Evolutionary conservation across 495 filamentous ascomycete species (phyloP).

Genomic region (Aspergillus leporis): DNA sequence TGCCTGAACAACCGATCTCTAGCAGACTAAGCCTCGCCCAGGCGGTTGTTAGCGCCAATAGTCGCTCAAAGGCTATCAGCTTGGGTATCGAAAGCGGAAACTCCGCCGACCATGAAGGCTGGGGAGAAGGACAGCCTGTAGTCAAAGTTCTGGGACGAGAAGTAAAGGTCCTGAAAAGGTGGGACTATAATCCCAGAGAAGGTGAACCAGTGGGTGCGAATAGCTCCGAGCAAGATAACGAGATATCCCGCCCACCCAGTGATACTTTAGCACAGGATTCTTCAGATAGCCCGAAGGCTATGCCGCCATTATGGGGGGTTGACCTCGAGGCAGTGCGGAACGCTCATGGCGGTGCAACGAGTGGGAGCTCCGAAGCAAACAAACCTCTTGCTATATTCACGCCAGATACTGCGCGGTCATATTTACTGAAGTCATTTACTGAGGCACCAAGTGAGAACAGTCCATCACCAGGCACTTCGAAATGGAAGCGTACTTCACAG

Average conservation of each 20-base stretch:
- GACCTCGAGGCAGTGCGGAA: slow-evolving; percentile 67
- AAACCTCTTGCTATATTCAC: slow-evolving; percentile 62
- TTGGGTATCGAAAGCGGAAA: slow-evolving; percentile 68
- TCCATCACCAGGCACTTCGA: slow-evolving; percentile 27
- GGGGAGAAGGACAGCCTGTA: slow-evolving; percentile 72
- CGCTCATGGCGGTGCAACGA: slow-evolving; percentile 22
- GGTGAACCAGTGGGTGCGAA: slow-evolving; percentile 27
- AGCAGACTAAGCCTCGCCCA: slow-evolving; percentile 77
- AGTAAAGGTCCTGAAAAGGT: slow-evolving; percentile 70
- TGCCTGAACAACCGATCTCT: slow-evolving; percentile 80
- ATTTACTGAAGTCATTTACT: slow-evolving; percentile 39
- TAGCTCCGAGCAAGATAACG: slow-evolving; percentile 8
- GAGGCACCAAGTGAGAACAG: slow-evolving; percentile 4
- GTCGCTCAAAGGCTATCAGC: slow-evolving; percentile 69
- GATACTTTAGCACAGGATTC: slow-evolving; percentile 19
- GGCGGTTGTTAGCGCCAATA: slow-evolving; percentile 77
- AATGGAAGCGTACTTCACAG: slow-evolving; percentile 44
- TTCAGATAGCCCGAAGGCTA: slow-evolving; percentile 16
- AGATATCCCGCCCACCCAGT: background rate
- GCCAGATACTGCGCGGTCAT: slow-evolving; percentile 56
- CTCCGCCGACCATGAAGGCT: slow-evolving; percentile 68
- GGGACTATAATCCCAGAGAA: slow-evolving; percentile 70
- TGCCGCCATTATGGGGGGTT: slow-evolving; percentile 70
- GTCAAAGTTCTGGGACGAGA: slow-evolving; percentile 71
- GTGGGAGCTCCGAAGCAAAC: slow-evolving; percentile 4